phyloP scores from a whole-genome alignment of 1,284 basidiomycete genomes.

The Naganishia sp. region DNA sequence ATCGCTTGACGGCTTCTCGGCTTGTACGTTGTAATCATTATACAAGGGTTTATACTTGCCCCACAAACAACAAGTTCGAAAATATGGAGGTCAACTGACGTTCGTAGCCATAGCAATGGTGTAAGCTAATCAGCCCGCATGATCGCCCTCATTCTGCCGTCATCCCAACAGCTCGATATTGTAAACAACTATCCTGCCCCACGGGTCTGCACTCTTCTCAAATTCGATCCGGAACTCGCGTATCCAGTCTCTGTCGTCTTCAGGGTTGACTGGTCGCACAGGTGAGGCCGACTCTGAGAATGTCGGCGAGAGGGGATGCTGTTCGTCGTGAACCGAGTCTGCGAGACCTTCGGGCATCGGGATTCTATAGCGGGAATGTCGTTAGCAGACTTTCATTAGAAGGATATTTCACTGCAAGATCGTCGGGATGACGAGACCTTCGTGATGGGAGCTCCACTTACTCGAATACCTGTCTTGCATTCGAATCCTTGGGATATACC shows the following conservation, averaged over 20 bases:
- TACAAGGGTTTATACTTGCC: not conserved
- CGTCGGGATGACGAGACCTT: not conserved
- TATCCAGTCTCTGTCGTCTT: conserved; percentile 35
- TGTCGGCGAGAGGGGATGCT: conserved; percentile 33
- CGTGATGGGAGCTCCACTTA: conserved; percentile 34
- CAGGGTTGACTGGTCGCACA: conserved; percentile 24
- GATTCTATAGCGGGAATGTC: conserved; percentile 6
- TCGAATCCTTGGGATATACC: conserved; percentile 52
- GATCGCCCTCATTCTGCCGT: no score
- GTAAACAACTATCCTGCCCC: conserved; percentile 53
- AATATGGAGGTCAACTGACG: not conserved
- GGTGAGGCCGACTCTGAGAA: conserved; percentile 31
- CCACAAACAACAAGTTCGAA: not conserved
- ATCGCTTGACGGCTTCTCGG: not conserved
- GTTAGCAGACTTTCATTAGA: not conserved
- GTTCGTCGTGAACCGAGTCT: conserved; percentile 26
- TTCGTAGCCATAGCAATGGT: not conserved
- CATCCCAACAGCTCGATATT: conserved; percentile 42
- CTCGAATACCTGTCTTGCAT: conserved; percentile 50
- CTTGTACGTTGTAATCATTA: not conserved
- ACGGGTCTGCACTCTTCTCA: conserved; percentile 51
- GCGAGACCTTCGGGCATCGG: conserved; percentile 30
- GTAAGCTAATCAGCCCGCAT: no score
- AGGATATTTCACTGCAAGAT: not conserved
- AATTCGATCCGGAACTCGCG: conserved; percentile 50